Base-by-base conservation (phyloP, 2,329 filamentous ascomycete genomes). In the Nemania sp. region DNA sequence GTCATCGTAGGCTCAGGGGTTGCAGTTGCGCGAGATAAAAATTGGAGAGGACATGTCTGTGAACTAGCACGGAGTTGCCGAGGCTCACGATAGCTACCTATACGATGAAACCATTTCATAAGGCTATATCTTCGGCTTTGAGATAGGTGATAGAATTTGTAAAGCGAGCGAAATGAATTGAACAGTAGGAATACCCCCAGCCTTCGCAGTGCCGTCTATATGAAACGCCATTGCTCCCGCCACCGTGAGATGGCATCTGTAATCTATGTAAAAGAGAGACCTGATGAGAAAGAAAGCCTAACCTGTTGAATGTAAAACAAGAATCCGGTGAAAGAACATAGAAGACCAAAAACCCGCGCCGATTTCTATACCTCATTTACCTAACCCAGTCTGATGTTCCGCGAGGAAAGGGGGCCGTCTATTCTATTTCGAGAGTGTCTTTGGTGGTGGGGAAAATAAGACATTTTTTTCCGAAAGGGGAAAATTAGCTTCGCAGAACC, bases 191-290 rank as follows among this genome's bases (percentile, higher is more conserved):
- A 45, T 40, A 39, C 19, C 19, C 31, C 19, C 31, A 34, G 39
- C 36, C 15, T 28, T 22, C n/a, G 36, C 28, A 41, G 20, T 36
- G 28, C 19, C 34, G 28, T 54, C 34, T 33, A 45, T 19, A 49
- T 41, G 52, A 50, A 55, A 55, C 52, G 52, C 52, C 47, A 19
- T 36, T 24, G 37, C 36, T 22, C 42, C 46, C 50, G 47, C 47
- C 39, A 23, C 6, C 17, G 45, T 11, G 23, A 11, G 30, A 22
- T 11, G 22, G 8, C 3, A 19, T 23, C 36, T 39, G n/a, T 23
- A 22, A 14, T 39, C 36, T 23, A 26, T 28, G n/a, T 9, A 28
- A 40, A 6, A 45, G 15, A 34, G 22, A 40, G 22, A 22, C 24
- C n/a, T 26, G 17, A 50, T 17, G 14, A n/a, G 6, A 22, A 39